phyloP scores from a whole-genome alignment of 2,329 filamentous ascomycete genomes.

The Botryotinia narcissicola region DNA sequence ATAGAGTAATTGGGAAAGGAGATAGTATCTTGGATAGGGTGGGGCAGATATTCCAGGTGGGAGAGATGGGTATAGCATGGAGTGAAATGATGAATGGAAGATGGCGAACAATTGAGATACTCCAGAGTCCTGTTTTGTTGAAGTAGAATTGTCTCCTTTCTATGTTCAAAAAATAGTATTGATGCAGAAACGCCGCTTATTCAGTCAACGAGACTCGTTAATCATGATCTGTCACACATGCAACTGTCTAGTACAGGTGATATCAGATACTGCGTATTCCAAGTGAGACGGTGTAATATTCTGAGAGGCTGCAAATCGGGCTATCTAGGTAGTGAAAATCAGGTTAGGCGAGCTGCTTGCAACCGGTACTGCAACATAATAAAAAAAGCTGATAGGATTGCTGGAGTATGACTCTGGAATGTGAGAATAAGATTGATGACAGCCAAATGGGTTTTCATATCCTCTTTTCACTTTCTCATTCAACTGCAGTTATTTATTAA shows the following conservation, averaged over 20 bases:
- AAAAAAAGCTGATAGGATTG: background rate
- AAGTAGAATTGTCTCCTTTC: too few species aligned
- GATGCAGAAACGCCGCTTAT: fast-evolving
- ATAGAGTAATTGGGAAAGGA: too few species aligned
- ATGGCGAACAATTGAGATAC: background rate
- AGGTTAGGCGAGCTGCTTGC: too few species aligned
- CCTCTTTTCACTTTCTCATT: fast-evolving
- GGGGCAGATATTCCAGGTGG: background rate
- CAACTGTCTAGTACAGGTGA: background rate
- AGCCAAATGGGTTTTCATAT: fast-evolving
- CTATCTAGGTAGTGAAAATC: too few species aligned
- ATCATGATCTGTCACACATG: fast-evolving
- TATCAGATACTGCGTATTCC: background rate
- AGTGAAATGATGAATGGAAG: too few species aligned
- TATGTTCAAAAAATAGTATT: background rate
- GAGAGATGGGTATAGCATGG: background rate
- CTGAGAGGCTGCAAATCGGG: too few species aligned
- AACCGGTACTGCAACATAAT: background rate
- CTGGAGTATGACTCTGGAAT: background rate
- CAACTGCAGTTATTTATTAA: background rate
- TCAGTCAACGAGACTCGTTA: background rate
- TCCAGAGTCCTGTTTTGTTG: too few species aligned
- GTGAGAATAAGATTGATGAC: background rate
- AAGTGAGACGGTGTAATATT: background rate
- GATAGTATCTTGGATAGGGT: background rate